Evolutionary conservation across 768 basidiomycete species (phyloP).

Genomic region (Cantharellus anzutake): DNA sequence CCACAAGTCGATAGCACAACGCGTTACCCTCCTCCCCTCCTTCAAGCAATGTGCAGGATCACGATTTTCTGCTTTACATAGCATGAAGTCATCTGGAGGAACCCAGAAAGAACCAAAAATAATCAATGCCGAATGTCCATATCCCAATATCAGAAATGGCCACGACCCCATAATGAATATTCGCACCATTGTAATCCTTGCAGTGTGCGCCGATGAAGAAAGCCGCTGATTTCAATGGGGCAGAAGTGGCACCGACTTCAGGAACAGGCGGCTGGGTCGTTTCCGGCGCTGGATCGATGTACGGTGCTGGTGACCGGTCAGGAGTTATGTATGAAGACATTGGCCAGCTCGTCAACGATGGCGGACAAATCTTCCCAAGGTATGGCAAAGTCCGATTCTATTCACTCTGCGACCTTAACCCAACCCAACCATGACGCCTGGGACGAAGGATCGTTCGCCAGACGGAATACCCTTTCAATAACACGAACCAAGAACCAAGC

Average conservation of each 20-base stretch:
- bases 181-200: slow-evolving; percentile 87
- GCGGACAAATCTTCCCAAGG: too few relatives aligned
- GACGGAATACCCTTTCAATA: too few relatives aligned
- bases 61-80: slow-evolving; percentile 84
- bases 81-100: slow-evolving; percentile 75
- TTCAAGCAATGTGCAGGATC: slow-evolving; percentile 87
- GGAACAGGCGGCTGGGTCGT: slow-evolving; percentile 53
- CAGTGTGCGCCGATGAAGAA: slow-evolving; percentile 95
- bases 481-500: too few relatives aligned
- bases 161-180: not conserved
- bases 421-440: too few relatives aligned
- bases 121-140: not conserved
- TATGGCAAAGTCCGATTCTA: too few relatives aligned
- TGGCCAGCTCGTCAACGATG: not conserved
- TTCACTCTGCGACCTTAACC: too few relatives aligned
- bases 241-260: slow-evolving; percentile 80
- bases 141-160: slow-evolving; percentile 4
- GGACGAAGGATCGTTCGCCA: too few relatives aligned
- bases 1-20: slow-evolving; percentile 86
- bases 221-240: slow-evolving; percentile 85
- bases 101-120: not conserved
- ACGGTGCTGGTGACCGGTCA: slow-evolving; percentile 11
- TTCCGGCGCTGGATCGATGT: slow-evolving; percentile 46
- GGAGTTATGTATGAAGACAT: not conserved
- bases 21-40: slow-evolving; percentile 88